These are phyloP conservation scores for Ogataea kodamae DNA, from an alignment of 805 yeast genomes.

Conservation along the genomic window DNA sequence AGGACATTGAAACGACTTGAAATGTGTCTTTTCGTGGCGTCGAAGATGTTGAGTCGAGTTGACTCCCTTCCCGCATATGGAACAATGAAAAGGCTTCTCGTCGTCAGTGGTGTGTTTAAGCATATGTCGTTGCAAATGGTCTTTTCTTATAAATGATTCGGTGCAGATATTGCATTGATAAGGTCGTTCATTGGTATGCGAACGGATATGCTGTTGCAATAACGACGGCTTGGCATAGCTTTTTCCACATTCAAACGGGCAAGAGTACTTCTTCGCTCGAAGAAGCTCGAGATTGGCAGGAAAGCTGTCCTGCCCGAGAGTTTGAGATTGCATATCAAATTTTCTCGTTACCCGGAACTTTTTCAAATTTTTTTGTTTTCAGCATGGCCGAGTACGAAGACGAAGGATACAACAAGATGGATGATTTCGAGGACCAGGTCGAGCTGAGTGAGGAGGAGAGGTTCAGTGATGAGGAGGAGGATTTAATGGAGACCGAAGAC, in stretches of 20 bases:
- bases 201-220: conserved; percentile 73
- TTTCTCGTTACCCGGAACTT: conserved; percentile 8
- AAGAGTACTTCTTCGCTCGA: conserved; percentile 54
- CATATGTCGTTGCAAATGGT: conserved; percentile 74
- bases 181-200: conserved; percentile 81
- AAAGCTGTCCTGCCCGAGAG: conserved; percentile 7
- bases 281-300: conserved; percentile 13
- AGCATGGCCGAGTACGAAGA: conserved; percentile 57
- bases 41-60: conserved; percentile 75
- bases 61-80: conserved; percentile 77
- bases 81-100: conserved; percentile 69
- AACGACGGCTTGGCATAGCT: conserved; percentile 78
- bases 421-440: conserved; percentile 75
- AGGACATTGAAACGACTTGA: conserved; percentile 60
- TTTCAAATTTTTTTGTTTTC: conserved; percentile 7
- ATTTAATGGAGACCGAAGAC: conserved; percentile 59
- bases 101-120: conserved; percentile 53
- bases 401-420: conserved; percentile 62
- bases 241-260: conserved; percentile 68
- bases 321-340: background rate
- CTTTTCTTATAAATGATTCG: conserved; percentile 66
- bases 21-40: conserved; percentile 82
- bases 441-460: conserved; percentile 40
- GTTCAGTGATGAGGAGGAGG: conserved; percentile 42
- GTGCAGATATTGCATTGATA: conserved; percentile 63